Conservation (phyloP, 371 early-diverging fungal species). For the Smittium culicis region DNA sequence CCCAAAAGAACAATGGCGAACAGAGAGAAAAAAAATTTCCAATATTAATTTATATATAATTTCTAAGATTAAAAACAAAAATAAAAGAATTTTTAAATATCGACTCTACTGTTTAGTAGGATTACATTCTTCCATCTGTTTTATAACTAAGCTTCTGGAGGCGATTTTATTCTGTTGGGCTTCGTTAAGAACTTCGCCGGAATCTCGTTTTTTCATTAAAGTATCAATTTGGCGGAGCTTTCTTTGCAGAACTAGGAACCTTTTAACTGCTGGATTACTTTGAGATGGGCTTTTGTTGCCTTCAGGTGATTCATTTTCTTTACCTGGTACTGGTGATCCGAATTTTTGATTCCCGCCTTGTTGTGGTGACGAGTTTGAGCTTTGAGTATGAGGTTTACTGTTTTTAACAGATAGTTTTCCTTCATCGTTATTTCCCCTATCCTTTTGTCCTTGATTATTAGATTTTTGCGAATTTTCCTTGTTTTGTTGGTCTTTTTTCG, state of each 20-base stretch:
- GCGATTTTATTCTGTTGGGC: conserved; percentile 50
- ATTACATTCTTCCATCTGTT: conserved; percentile 17
- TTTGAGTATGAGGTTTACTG: not conserved
- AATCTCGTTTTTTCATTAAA: conserved; percentile 55
- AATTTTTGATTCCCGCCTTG: not conserved
- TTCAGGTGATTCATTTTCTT: not conserved
- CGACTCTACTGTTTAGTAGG: too few relatives aligned
- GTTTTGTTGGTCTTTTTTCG: not conserved
- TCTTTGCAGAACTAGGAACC: conserved; percentile 67
- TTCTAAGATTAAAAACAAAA: too few relatives aligned
- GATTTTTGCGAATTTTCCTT: conserved; percentile 4
- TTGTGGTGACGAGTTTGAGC: not conserved
- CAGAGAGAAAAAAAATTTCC: too few relatives aligned
- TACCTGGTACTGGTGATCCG: not conserved
- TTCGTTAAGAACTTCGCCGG: conserved; percentile 64
- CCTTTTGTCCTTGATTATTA: conserved; percentile 9
- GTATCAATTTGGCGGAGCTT: conserved; percentile 81
- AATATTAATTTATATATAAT: too few relatives aligned
- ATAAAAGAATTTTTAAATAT: too few relatives aligned
- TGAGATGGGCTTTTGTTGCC: not conserved
- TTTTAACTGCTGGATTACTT: conserved; percentile 51
- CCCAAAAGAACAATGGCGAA: too few relatives aligned
- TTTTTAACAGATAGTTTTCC: not conserved
- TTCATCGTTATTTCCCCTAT: not conserved
- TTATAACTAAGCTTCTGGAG: conserved; percentile 15